These are phyloP conservation scores for Wickerhamomyces tratensis DNA, from an alignment of 805 yeast species.

Conservation along the genomic window DNA sequence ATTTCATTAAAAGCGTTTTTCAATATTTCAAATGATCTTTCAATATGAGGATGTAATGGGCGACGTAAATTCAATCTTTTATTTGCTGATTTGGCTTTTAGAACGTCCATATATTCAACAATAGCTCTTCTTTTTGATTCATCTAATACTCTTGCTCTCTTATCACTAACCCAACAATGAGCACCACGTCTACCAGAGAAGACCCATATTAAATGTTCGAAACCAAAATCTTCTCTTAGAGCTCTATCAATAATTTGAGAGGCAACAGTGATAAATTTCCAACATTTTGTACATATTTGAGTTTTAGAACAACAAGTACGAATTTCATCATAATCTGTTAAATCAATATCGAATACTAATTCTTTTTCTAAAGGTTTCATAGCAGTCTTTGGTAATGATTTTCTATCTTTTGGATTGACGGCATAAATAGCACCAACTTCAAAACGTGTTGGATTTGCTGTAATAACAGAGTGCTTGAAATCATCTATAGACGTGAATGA, in stretches of 20 bases:
- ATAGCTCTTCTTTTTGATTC: conserved; percentile 71
- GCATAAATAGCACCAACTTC: conserved; percentile 92
- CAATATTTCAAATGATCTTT: conserved; percentile 62
- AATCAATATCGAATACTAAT: conserved; percentile 91
- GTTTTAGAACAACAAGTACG: conserved; percentile 92
- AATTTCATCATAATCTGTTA: conserved; percentile 90
- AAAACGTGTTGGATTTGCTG: conserved; percentile 77
- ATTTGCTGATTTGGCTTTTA: conserved; percentile 37
- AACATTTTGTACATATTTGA: conserved; percentile 77
- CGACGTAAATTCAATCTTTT: conserved; percentile 48
- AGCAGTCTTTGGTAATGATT: conserved; percentile 61
- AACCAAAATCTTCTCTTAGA: conserved; percentile 82
- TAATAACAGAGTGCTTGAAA: conserved; percentile 67
- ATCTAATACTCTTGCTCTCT: conserved; percentile 62
- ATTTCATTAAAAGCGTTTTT: conserved; percentile 53
- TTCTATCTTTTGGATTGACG: conserved; percentile 80
- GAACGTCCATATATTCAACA: conserved; percentile 75
- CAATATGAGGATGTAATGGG: conserved; percentile 86
- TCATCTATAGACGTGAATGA: conserved; percentile 61
- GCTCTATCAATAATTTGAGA: conserved; percentile 64
- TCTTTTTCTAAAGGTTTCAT: conserved; percentile 82
- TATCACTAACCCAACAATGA: conserved; percentile 95
- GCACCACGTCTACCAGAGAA: conserved; percentile 98
- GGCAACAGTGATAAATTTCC: conserved; percentile 88
- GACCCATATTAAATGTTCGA: conserved; percentile 82